phyloP scores from a whole-genome alignment of 306 rosid species.

The Luffa acutangula region DNA sequence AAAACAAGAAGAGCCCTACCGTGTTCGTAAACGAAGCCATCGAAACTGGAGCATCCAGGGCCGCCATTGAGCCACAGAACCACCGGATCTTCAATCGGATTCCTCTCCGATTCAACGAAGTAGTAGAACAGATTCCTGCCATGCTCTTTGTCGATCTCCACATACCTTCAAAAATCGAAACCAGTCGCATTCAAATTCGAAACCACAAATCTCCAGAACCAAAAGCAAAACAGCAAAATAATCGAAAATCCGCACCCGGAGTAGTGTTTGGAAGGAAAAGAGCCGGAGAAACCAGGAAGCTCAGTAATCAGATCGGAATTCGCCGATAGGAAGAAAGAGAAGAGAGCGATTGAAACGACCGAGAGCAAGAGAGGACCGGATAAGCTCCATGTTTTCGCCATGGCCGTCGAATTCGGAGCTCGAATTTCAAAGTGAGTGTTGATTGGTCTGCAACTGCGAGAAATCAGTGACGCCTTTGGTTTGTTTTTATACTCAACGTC shows the following conservation, averaged over 20 bases:
- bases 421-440: background rate
- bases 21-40: constrained; percentile 93
- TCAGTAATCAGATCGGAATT: constrained; percentile 19
- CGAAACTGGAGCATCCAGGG: constrained; percentile 95
- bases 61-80: constrained; percentile 99
- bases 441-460: background rate
- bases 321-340: constrained; percentile 5
- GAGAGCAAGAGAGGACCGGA: background rate
- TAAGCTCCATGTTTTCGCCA: constrained; percentile 8
- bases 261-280: constrained; percentile 33
- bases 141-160: constrained; percentile 28
- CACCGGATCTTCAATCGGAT: constrained; percentile 72
- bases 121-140: constrained; percentile 73
- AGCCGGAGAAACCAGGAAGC: constrained; percentile 36
- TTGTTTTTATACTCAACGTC: background rate
- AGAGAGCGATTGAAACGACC: background rate
- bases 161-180: constrained; percentile 27
- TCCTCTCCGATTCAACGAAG: constrained; percentile 63
- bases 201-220: background rate
- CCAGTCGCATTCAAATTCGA: background rate
- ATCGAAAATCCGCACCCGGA: constrained; percentile 29
- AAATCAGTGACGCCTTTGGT: background rate
- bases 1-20: constrained; percentile 25
- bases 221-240: background rate
- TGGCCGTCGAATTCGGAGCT: background rate